Conservation (phyloP, 2,329 filamentous ascomycete genomes). For the Xylaria sp. region DNA sequence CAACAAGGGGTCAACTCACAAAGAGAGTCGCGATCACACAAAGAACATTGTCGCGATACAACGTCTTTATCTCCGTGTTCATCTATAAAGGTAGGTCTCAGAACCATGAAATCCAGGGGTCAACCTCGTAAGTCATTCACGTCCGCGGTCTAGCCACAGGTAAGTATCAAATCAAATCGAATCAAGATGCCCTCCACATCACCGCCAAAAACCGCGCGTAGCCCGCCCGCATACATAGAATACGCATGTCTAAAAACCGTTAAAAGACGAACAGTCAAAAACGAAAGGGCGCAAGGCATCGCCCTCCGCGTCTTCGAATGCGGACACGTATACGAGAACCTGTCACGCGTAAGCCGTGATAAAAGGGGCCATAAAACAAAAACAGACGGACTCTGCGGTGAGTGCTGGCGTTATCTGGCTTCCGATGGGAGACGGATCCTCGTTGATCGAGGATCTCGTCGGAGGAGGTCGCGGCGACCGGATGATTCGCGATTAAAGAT, state of each 20-base stretch:
- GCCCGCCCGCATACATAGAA: conserved; percentile 2
- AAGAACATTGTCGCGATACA: not conserved
- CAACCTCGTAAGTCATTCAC: too few relatives aligned
- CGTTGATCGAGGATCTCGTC: not conserved
- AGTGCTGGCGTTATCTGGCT: conserved; percentile 9
- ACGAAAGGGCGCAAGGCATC: not conserved
- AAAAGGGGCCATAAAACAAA: conserved; percentile 1
- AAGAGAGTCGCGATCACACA: not conserved
- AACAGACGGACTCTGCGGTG: not conserved
- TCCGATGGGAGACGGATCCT: conserved; percentile 3
- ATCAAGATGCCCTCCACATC: too few relatives aligned
- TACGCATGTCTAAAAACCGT: conserved; percentile 8
- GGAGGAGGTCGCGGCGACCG: not conserved
- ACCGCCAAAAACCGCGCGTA: not conserved
- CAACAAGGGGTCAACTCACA: not conserved
- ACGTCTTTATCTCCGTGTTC: not conserved
- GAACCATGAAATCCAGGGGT: too few relatives aligned
- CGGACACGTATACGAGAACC: conserved; percentile 3
- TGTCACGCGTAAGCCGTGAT: not conserved
- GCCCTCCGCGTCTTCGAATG: conserved; percentile 8
- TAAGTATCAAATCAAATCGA: too few relatives aligned
- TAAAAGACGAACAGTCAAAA: not conserved
- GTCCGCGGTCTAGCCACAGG: too few relatives aligned
- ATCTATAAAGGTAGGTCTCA: not conserved
- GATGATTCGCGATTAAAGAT: not conserved